Evolutionary conservation across 108 stramenopile species (phyloP), one percentile per base, ranked within the genome.

Genomic region (Conticribra guillardii): DNA sequence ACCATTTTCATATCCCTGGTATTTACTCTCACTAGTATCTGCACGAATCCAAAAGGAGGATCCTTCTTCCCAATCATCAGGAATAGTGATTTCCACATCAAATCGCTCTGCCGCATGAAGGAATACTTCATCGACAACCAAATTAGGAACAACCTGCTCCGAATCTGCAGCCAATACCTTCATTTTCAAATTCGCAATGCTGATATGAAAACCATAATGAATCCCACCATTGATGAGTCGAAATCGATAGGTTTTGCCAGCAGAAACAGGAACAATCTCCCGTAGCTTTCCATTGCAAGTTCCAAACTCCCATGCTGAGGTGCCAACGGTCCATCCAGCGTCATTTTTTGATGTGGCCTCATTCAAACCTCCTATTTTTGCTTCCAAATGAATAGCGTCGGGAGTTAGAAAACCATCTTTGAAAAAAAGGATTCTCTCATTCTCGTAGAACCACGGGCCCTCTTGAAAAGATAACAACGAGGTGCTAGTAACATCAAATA

Each of bases 271-370:
- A 1, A 69, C 55, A 26, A 69, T 58, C 19, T 69, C 68, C 30
- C 68, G 30, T 28, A 69, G 14, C 24, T 60, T 69, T 26, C 68
- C 68, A 60, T 69, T 69, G 68, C 56, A 53, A 8, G 50, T 66
- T 3, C 64, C 64, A 63, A 48, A 63, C 27, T 63, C n/a, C n/a
- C n/a, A 16, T 28, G 16, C 19, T 8, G 60, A 8, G 37, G 60
- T 41, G 17, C 60, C 31, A 30, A 60, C 60, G 4, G 60, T 17
- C 15, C 26, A 60, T 32, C 60, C 31, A 34, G 19, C n/a, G 22
- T 60, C 60, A 60, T 60, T n/a, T 33, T 60, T n/a, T n/a, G n/a
- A n/a, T n/a, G n/a, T n/a, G n/a, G n/a, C n/a, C n/a, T n/a, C n/a
- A n/a, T n/a, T n/a, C n/a, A n/a, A n/a, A n/a, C n/a, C n/a, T n/a